These are phyloP conservation scores for Heracleum sosnowskyi DNA, from an alignment of 129 eudicot genomes.

Conservation along the genomic window DNA sequence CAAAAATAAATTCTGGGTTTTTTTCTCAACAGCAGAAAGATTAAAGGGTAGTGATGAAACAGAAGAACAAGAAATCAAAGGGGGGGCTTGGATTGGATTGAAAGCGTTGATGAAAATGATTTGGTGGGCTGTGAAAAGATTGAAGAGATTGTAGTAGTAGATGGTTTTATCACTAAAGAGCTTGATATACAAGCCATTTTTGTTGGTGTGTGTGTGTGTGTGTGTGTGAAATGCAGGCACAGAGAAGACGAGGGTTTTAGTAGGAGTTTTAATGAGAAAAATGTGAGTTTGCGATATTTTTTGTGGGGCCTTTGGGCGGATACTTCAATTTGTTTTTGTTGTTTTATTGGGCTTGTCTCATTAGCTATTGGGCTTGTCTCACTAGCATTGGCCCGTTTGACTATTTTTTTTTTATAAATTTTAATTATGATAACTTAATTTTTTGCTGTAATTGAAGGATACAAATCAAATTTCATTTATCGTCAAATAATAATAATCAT, in stretches of 20 bases:
- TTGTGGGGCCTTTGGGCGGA: constrained; percentile 5
- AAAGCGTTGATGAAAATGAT: constrained; percentile 5
- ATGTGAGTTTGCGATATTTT: background rate
- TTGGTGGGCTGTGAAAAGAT: constrained; percentile 23
- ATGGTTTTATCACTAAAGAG: background rate
- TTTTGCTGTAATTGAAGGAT: no score
- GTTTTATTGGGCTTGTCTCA: background rate
- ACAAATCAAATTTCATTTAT: no score
- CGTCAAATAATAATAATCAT: no score
- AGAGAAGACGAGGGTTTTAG: constrained; percentile 4
- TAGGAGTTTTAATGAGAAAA: background rate
- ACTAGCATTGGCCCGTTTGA: no score
- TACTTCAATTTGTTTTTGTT: background rate
- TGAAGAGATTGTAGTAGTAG: background rate
- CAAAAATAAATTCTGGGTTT: constrained; percentile 16
- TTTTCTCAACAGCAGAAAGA: constrained; percentile 18
- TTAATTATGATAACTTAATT: no score
- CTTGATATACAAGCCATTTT: background rate
- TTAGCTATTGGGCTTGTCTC: no score
- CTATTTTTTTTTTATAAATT: no score
- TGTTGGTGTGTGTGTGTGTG: background rate
- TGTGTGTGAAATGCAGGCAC: no score
- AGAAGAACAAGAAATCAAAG: constrained; percentile 36
- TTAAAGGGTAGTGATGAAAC: constrained; percentile 13
- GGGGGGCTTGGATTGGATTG: constrained; percentile 40